Evolutionary conservation across 169 alveolate genomes (phyloP), one percentile per base, ranked within the genome.

Genomic region (Babesia gibsoni): DNA sequence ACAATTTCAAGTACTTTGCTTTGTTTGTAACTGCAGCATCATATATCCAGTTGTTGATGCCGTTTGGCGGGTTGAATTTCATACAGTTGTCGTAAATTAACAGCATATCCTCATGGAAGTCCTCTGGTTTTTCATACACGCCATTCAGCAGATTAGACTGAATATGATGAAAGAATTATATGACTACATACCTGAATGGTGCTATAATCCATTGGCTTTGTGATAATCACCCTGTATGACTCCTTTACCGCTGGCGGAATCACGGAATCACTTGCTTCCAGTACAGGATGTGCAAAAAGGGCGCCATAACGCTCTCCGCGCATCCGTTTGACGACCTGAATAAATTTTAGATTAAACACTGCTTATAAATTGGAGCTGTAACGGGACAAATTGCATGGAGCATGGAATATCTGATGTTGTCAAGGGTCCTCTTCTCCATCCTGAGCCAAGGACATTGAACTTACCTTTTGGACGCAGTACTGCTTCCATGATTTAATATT

Each of bases 251-350:
- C 63, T 22, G 82, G 74, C 16, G 86, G 59, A 20, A 77, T 77
- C 6, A 77, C 35, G 46, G 86, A 77, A 77, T 77, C 86, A 61
- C 81, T 54, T 23, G 86, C 80, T 23, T 77, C 86, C 50, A 67
- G 65, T 1, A 77, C 86, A 3, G 86, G 86, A 52, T 43, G 18
- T 5, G 82, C 77, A 39, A 77, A 77, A 16, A 77, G 67, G 23
- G 61, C 16, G 41, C 86, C 86, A 54, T 32, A 77, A 27, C 86
- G 80, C n/a, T 77, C 86, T 20, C 59, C 67, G 27, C 73, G 68
- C 86, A 77, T 77, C 73, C 36, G 53, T 32, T 68, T 77, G 61
- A 77, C 37, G 36, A 77, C 42, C 86, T 77, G 57, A 35, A 67
- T 10, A 50, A 63, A 35, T 32, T 50, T 32, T 53, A 12, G 1